Evolutionary conservation across 2,329 filamentous ascomycete genomes (phyloP), one percentile per base, ranked within the genome.

Genomic region (Beauveria sp.): DNA sequence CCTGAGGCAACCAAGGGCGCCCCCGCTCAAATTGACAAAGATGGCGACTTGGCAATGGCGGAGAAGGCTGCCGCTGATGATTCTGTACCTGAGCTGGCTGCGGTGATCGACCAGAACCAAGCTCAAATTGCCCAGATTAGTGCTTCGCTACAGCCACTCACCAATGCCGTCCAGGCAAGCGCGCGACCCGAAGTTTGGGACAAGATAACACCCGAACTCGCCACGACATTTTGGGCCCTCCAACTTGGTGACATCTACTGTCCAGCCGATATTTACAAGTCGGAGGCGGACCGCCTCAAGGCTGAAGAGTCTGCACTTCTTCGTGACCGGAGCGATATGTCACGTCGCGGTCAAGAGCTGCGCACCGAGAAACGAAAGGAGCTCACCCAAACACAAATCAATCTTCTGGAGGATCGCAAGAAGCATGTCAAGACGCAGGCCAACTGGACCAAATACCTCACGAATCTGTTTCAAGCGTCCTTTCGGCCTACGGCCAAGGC

Each of bases 171-270:
- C 20, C 83, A 84, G 63, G 76, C 78, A 6, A 77, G 83, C 0
- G 72, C 91, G 12, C 83, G 89, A 1, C 74, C 83, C 2, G 81
- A 85, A 8, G 83, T 86, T 5, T 91, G 88, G 80, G 78, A 84
- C 12, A 84, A 84, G 55, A 83, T 97, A 57, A 92, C 86, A 49
- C 81, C 91, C 0, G 86, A 90, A 34, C 93, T 97, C 72, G 97
- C 91, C 69, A 85, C 90, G 49, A 90, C 89, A 0, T 99, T 99
- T 75, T 99, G 95, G 95, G 88, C 93, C 56, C 80, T 97, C 14
- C 88, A 91, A 31, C 82, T 96, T 3, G 87, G 89, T 51, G 93
- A 99, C 71, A 79, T 97, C 62, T 84, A 85, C 62, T 86, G 93
- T 65, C 90, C 90, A 1, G 85, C 85, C 64, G 82, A 86, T 40